A percentile compares a stretch with the other conserved stretches of the same genome.
Evolutionary conservation across 768 basidiomycete species (phyloP).

Genomic region (Chlorophyllum brunneum): DNA sequence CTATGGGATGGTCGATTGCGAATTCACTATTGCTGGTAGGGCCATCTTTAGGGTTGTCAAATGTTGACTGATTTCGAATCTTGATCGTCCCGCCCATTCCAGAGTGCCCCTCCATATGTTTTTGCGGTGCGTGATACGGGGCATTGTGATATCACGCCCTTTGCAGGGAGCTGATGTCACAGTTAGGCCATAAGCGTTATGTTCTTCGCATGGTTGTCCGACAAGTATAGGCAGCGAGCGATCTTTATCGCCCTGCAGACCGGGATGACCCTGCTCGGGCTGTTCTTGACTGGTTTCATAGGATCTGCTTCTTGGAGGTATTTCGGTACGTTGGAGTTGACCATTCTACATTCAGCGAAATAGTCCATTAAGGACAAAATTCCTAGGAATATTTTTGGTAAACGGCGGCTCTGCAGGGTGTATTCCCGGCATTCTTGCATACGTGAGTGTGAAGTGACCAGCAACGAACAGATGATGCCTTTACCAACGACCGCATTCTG

Average conservation of each 20-base stretch:
- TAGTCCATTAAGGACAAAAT: constrained; percentile 9
- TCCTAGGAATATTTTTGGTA: constrained; percentile 40
- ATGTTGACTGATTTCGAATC: not conserved
- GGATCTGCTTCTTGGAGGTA: constrained; percentile 35
- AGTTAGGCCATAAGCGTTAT: constrained; percentile 34
- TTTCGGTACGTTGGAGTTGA: constrained; percentile 26
- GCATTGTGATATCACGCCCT: constrained; percentile 2
- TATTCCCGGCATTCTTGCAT: constrained; percentile 46
- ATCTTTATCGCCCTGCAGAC: constrained; percentile 40
- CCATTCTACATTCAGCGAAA: not conserved
- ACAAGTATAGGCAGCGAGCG: constrained; percentile 39
- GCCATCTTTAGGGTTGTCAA: not conserved
- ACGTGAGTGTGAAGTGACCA: constrained; percentile 29
- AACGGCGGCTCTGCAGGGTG: constrained; percentile 43
- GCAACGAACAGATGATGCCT: not conserved
- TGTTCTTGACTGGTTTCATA: constrained; percentile 37
- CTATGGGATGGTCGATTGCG: constrained; percentile 44
- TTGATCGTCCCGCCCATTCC: not conserved
- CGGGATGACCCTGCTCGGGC: constrained; percentile 36
- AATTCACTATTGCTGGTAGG: constrained; percentile 40
- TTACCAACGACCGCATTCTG: not conserved
- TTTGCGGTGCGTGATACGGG: constrained; percentile 35
- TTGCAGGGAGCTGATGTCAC: constrained; percentile 6
- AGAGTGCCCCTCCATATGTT: constrained; percentile 48
- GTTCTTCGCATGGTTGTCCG: constrained; percentile 44